Evolutionary conservation across 371 early-diverging fungal species (phyloP), one percentile per base, ranked within the genome.

Genomic region (Mortierella sp.): DNA sequence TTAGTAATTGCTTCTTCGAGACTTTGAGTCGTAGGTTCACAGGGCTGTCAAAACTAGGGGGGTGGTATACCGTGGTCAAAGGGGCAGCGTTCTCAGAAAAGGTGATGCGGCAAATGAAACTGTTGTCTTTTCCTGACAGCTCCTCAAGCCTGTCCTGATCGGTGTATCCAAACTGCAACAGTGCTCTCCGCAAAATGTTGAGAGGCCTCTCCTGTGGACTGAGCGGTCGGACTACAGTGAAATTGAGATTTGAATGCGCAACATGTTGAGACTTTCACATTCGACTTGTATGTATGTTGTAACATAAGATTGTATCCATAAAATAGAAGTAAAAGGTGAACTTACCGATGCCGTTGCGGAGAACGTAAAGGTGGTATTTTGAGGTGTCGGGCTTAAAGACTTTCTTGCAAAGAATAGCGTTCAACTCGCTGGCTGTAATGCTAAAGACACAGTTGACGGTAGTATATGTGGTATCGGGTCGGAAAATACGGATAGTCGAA

Each of bases 121-220:
- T 94, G 83, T 96, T 95, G 80, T 97, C 97, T 77, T 97, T 97
- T 76, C 96, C 90, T 5, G 95, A 95, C 10, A 96, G 88, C 45
- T 94, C 92, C 73, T 95, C 94, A 34, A 97, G 89, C 73, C 91
- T 93, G 84, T 97, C 97, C 55, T 92, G 88, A n/a, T 92, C 92
- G 8, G 93, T 92, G 72, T 96, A 96, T 9, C 97, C 97, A 80
- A 95, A 94, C 79, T 95, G 94, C 78, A 94, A 92, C 54, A 97
- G 80, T 31, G 93, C 86, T 45, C 80, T 89, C 80, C 95, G 94
- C 72, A 95, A 91, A 19, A 96, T 94, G 50, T 90, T 89, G 13
- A 95, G 90, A 0, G 97, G 97, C 3, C 91, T 92, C 84, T 97
- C 97, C 70, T 92, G 86, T 3, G 92, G 83, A 31, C 84, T 88